These are phyloP conservation scores for Schoenoplectus triqueter DNA, from an alignment of 202 grass and related monocot species.

Conservation along the genomic window DNA sequence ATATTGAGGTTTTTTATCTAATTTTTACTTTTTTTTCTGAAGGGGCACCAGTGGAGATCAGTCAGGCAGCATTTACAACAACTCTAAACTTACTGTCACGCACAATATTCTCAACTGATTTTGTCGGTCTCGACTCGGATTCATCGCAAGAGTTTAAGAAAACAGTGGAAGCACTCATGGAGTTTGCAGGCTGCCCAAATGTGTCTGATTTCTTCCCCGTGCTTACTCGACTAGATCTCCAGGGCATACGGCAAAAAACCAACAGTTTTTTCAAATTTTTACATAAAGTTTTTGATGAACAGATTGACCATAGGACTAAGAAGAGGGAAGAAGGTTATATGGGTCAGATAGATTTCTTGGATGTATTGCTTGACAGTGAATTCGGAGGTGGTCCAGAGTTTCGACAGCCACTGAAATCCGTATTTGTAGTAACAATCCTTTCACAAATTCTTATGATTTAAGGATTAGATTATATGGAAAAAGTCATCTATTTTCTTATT, in stretches of 20 bases:
- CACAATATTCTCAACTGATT: slow-evolving; percentile 61
- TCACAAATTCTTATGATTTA: neutral
- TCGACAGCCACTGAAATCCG: slow-evolving; percentile 32
- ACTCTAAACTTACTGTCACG: slow-evolving; percentile 53
- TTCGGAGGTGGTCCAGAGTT: neutral
- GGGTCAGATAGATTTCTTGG: slow-evolving; percentile 46
- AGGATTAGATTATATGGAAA: no score
- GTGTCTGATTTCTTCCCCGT: slow-evolving; percentile 26
- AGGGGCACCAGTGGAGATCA: slow-evolving; percentile 39
- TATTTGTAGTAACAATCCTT: slow-evolving; percentile 40
- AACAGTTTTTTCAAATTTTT: neutral
- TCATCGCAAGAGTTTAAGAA: slow-evolving; percentile 46
- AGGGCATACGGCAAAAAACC: neutral
- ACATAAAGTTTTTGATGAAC: slow-evolving; percentile 18
- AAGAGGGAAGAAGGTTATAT: neutral
- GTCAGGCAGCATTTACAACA: slow-evolving; percentile 52
- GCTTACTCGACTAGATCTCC: slow-evolving; percentile 33
- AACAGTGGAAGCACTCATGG: slow-evolving; percentile 40
- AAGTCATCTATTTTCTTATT: no score
- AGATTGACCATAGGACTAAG: slow-evolving; percentile 24
- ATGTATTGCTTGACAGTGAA: slow-evolving; percentile 47
- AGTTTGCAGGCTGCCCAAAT: neutral
- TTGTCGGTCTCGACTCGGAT: slow-evolving; percentile 44
- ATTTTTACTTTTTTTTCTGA: neutral
- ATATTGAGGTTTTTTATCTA: neutral